Evolutionary conservation across 2,329 filamentous ascomycete genomes (phyloP), one percentile per base, ranked within the genome.

Genomic region (Drechslerella dactyloides): DNA sequence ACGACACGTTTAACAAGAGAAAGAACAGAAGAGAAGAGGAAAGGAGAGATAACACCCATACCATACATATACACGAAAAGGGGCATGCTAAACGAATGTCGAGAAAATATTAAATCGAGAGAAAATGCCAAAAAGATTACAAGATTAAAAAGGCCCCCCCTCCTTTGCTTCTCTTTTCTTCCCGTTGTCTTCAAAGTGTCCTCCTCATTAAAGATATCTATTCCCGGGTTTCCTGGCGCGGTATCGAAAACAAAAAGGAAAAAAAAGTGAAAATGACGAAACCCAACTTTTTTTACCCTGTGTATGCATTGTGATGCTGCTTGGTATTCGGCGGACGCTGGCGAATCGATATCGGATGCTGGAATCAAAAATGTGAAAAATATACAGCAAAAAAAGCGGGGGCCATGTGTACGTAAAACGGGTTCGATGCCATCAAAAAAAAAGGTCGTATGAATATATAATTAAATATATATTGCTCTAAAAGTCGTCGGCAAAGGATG

Each of bases 291-390:
- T 60, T 68, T 55, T 53, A 55, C 63, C 63, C 54, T 58, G 54
- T 59, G 40, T 23, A 24, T 53, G 57, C 46, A 35, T 42, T 13
- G 57, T 44, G n/a, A 40, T 61, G 46, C 17, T 46, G n/a, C 35
- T 46, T 46, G 30, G 37, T 57, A 21, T 50, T 33, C 27, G 13
- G 37, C 13, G 44, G 44, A 48, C 19, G 44, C 44, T 60, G 56
- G 27, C 44, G 56, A 60, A 17, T 59, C 54, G 57, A 69, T 69
- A 52, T 58, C 51, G 64, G 50, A 61, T 69, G 44, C 50, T 40
- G 64, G 51, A 46, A 30, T 46, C 17, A n/a, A 37, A 61, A 57
- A 72, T 70, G 65, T 59, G 52, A 55, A 72, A 72, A 72, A 72
- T 72, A 51, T 72, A 72, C 68, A 72, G 51, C 44, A 72, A 72